A percentile compares a stretch with the other conserved stretches of the same genome.
These are phyloP conservation scores for Fusarium oxysporum DNA, from an alignment of 2,329 filamentous ascomycete species.

Conservation along the genomic window DNA sequence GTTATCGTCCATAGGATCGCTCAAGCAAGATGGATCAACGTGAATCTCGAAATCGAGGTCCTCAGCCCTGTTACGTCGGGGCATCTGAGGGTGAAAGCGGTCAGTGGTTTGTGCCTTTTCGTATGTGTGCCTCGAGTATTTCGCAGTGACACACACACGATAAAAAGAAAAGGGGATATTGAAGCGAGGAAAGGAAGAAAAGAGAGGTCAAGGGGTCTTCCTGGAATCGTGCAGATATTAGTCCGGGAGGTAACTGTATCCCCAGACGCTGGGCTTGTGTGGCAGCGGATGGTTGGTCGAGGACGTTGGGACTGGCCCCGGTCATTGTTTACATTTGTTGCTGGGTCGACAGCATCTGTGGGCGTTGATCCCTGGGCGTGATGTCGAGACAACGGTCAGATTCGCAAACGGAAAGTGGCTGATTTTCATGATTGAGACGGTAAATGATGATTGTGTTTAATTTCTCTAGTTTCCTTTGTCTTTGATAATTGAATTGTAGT, in stretches of 20 bases:
- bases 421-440: not conserved
- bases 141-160: conserved; percentile 33
- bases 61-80: conserved; percentile 46
- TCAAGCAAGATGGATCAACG: conserved; percentile 60
- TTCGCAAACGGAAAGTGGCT: conserved; percentile 25
- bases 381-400: conserved; percentile 31
- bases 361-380: conserved; percentile 16
- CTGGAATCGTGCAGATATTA: conserved; percentile 44
- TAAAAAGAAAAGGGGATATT: conserved; percentile 13
- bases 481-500: not conserved
- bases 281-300: conserved; percentile 49
- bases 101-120: conserved; percentile 9
- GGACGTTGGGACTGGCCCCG: conserved; percentile 33
- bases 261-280: conserved; percentile 33
- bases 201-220: conserved; percentile 25
- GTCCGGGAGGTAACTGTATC: conserved; percentile 6
- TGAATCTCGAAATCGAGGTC: conserved; percentile 61
- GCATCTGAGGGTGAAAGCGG: conserved; percentile 39
- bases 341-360: conserved; percentile 46
- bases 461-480: conserved; percentile 5
- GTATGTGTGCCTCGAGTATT: conserved; percentile 26
- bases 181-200: conserved; percentile 18
- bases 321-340: conserved; percentile 53
- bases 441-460: not conserved
- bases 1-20: conserved; percentile 55